A percentile compares a stretch with the other conserved stretches of the same genome.
phyloP scores from a whole-genome alignment of 495 filamentous ascomycete species.

The Penicillium herquei region DNA sequence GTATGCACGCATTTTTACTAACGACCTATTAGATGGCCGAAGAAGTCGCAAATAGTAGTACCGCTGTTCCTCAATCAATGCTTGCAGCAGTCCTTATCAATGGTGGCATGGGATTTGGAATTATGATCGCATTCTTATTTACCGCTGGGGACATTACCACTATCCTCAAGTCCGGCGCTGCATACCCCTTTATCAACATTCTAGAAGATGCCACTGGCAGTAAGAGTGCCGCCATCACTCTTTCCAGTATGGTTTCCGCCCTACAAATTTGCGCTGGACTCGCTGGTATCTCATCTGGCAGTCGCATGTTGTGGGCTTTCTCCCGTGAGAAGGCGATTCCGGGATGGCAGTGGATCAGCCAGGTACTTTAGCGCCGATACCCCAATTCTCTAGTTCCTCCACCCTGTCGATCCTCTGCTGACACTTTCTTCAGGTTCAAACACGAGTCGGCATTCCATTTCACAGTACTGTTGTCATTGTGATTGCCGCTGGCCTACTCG shows the following conservation, averaged over 20 bases:
- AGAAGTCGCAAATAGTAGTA: conserved; percentile 2
- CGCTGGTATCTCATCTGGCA: background rate
- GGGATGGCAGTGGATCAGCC: conserved; percentile 1
- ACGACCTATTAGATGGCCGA: background rate
- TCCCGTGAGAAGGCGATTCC: background rate
- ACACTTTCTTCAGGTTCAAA: background rate
- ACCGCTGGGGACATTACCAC: background rate
- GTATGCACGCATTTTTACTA: background rate
- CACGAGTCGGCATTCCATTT: background rate
- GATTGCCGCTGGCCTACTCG: background rate
- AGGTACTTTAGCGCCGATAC: background rate
- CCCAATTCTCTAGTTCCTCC: background rate
- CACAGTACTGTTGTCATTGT: background rate
- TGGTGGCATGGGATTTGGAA: background rate
- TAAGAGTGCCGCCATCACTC: background rate
- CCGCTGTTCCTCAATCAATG: background rate
- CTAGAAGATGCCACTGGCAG: background rate
- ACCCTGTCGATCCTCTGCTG: background rate
- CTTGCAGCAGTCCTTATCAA: background rate
- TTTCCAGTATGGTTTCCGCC: background rate
- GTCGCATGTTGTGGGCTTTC: background rate
- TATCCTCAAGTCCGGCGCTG: background rate
- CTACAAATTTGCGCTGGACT: conserved; percentile 1
- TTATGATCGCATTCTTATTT: background rate
- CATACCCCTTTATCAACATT: background rate